Base-by-base conservation (phyloP, 768 basidiomycete species). In the Mycena chlorophos region DNA sequence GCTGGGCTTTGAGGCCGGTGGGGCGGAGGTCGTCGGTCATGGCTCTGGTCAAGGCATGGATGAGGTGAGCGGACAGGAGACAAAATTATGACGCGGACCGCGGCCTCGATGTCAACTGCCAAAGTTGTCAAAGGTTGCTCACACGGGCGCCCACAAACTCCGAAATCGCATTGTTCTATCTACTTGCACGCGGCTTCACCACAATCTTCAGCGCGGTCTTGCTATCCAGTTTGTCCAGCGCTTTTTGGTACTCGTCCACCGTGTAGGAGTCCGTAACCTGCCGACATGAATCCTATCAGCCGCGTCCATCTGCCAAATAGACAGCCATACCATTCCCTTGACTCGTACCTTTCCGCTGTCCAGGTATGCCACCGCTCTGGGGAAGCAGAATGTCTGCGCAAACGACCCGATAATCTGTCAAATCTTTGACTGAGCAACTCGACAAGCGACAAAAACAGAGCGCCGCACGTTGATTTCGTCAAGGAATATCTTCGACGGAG, bases 311-410 rank as follows among this genome's bases (percentile, higher is more conserved):
- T 42, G 40, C 16, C 47, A 2, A 39, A 54, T 14, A 28, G 5
- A 46, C 6, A 46, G 37, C 49, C 70, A 65, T 30, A 69, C 71
- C 69, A 72, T 69, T 13, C 71, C 87, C 78, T 87, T 86, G 22
- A 88, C 82, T 52, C 78, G 87, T 64, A 94, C 77, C 73, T 92
- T 94, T 5, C 90, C 89, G 60, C 84, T 83, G 64, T 96, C 93
- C 19, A 96, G 83, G 69, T 94, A 94, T 13, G 86, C 89, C 30
- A 96, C 84, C 2, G 93, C 91, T 4, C 93, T 86, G 40, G 92
- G 91, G 86, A 96, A 94, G 71, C 92, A 94, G 73, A 77, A 86
- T 1, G 86, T 86, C 62, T 94, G 93, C 8, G 92, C 88, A 76
- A 94, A 94, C 1, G 92, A 94, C 3, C 37, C 19, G 31, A 28